Percentiles rank a stretch among this genome's conserved stretches.
phyloP scores from a whole-genome alignment of 352 stramenopile species.

The Peronospora belbahrii region DNA sequence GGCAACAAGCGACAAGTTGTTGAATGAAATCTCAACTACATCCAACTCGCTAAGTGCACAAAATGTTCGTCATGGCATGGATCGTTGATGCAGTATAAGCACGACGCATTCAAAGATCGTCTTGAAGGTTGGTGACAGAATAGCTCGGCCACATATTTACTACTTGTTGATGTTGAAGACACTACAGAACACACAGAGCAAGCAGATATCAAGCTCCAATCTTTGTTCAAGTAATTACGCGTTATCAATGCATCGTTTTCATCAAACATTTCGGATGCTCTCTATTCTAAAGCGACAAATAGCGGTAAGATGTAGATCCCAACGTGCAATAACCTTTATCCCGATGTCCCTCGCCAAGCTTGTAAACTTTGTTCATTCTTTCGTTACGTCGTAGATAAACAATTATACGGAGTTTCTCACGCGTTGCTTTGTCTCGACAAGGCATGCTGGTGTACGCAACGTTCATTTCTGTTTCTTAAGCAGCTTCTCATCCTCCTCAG shows the following conservation, averaged over 20 bases:
- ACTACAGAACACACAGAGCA: constrained; percentile 66
- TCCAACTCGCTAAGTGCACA: too few relatives aligned
- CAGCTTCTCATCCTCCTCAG: constrained; percentile 83
- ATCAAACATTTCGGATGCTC: constrained; percentile 10
- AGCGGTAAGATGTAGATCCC: constrained; percentile 11
- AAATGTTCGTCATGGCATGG: too few relatives aligned
- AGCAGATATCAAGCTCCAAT: constrained; percentile 38
- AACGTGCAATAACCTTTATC: constrained; percentile 14
- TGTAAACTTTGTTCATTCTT: constrained; percentile 1
- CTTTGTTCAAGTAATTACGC: too few relatives aligned
- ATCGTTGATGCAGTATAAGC: too few relatives aligned
- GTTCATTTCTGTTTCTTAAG: constrained; percentile 67
- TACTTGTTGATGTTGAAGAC: too few relatives aligned
- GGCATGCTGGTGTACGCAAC: neutral
- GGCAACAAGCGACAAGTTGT: too few relatives aligned
- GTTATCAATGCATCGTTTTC: neutral
- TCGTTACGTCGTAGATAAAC: neutral
- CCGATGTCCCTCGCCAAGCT: constrained; percentile 14
- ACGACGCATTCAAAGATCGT: too few relatives aligned
- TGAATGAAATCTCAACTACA: too few relatives aligned
- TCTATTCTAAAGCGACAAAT: constrained; percentile 29
- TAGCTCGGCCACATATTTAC: too few relatives aligned
- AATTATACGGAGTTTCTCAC: too few relatives aligned
- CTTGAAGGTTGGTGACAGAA: too few relatives aligned
- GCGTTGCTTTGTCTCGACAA: neutral